Conservation (phyloP, 2,329 filamentous ascomycete species). For the Phialophora chinensis region DNA sequence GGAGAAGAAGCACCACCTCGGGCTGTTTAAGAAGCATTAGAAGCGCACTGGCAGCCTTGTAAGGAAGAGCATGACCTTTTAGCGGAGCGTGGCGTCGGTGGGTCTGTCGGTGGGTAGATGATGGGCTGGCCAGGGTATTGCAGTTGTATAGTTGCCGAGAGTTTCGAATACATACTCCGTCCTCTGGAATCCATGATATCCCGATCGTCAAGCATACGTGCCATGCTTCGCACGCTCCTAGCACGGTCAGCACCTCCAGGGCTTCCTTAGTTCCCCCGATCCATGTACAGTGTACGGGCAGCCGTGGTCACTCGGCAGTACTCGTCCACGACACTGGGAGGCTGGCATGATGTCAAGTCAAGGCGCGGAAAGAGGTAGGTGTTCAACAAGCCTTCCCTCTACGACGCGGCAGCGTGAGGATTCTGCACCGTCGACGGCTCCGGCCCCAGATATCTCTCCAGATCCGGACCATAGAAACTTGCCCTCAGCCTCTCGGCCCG, state of each 20-base stretch:
- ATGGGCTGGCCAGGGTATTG: background rate
- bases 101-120: background rate
- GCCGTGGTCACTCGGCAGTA: background rate
- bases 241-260: background rate
- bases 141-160: background rate
- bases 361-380: too few species aligned
- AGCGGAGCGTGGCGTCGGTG: constrained; percentile 34
- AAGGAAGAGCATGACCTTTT: constrained; percentile 16
- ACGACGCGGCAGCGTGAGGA: background rate
- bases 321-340: too few species aligned
- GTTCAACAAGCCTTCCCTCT: too few species aligned
- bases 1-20: constrained; percentile 63
- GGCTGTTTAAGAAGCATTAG: constrained; percentile 40
- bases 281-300: background rate
- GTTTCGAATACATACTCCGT: background rate
- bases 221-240: background rate
- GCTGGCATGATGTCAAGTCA: too few species aligned
- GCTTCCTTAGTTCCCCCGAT: background rate
- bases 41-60: constrained; percentile 13
- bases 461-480: constrained; percentile 77
- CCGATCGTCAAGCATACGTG: background rate
- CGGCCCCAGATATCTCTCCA: constrained; percentile 72
- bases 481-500: constrained; percentile 68
- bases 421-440: background rate
- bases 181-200: background rate